phyloP scores from a whole-genome alignment of 2,329 filamentous ascomycete species.

The Aspergillus novofumigatus region DNA sequence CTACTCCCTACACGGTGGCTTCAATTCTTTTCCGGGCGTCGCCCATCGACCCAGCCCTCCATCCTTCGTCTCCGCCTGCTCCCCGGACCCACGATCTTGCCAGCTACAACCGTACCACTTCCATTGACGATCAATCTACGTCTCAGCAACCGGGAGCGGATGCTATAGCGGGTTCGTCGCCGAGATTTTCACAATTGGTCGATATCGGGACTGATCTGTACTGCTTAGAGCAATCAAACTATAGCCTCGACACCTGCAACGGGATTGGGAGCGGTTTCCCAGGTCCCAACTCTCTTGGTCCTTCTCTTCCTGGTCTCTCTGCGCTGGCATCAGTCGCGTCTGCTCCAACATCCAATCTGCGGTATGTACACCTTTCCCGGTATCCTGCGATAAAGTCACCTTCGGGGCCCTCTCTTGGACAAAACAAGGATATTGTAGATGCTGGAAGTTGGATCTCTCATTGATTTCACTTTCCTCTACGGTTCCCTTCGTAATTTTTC shows the following conservation, averaged over 20 bases:
- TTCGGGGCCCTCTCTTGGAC: background rate
- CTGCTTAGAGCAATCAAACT: conserved; percentile 25
- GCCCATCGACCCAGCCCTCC: conserved; percentile 50
- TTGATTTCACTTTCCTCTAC: background rate
- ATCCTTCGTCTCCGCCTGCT: conserved; percentile 45
- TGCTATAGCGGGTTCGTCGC: conserved; percentile 46
- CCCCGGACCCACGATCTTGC: conserved; percentile 30
- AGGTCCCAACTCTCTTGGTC: conserved; percentile 30
- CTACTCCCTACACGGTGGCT: conserved; percentile 58
- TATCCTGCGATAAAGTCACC: background rate
- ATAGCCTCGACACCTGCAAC: conserved; percentile 19
- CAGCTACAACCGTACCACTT: conserved; percentile 40
- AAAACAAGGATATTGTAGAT: background rate
- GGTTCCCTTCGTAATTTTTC: background rate
- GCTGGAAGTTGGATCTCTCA: background rate
- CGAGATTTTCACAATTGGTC: conserved; percentile 50
- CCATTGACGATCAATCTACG: conserved; percentile 45
- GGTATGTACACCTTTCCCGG: conserved; percentile 37
- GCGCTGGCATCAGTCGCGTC: conserved; percentile 57
- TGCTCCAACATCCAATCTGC: conserved; percentile 48
- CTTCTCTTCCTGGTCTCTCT: conserved; percentile 54
- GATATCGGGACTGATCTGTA: conserved; percentile 29
- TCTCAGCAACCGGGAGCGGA: conserved; percentile 43
- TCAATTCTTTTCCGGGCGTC: conserved; percentile 57
- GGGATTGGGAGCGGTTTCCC: conserved; percentile 24